phyloP scores from a whole-genome alignment of 805 yeast genomes.

The Yarrowia divulgata region DNA sequence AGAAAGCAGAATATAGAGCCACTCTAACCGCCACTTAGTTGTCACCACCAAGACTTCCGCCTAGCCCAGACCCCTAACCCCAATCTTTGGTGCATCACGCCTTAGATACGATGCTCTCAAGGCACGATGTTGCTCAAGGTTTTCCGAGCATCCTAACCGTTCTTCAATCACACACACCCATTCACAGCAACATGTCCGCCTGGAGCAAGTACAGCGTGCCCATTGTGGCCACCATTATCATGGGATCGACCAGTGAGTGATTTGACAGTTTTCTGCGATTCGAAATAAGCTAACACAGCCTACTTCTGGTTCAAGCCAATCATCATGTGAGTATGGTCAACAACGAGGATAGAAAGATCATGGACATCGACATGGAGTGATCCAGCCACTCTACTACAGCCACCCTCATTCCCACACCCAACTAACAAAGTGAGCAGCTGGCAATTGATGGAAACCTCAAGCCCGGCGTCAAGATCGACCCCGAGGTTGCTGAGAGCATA shows the following conservation, averaged over 20 bases:
- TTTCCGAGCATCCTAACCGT: slow-evolving; percentile 2
- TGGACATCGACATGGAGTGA: too few relatives aligned
- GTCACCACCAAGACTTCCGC: too few relatives aligned
- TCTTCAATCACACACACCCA: background rate
- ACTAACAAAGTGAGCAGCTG: slow-evolving; percentile 36
- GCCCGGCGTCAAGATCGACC: slow-evolving; percentile 38
- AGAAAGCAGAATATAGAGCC: too few relatives aligned
- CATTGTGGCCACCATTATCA: slow-evolving; percentile 22
- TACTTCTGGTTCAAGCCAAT: slow-evolving; percentile 39
- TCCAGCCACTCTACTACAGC: too few relatives aligned
- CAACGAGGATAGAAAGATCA: too few relatives aligned
- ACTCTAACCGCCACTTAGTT: too few relatives aligned
- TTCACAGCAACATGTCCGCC: slow-evolving; percentile 11
- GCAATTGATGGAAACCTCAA: slow-evolving; percentile 37
- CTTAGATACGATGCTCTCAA: background rate
- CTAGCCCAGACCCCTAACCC: background rate
- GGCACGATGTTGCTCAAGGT: slow-evolving; percentile 25
- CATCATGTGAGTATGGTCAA: slow-evolving; percentile 33
- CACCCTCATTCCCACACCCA: background rate
- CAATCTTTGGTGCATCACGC: background rate
- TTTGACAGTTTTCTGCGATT: background rate
- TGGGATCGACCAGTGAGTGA: slow-evolving; percentile 37
- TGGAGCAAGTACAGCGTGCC: slow-evolving; percentile 35
- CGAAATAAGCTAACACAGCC: slow-evolving; percentile 23
- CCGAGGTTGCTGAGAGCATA: slow-evolving; percentile 28